phyloP scores from a whole-genome alignment of 129 eudicot genomes.

The Dittrichia graveolens region DNA sequence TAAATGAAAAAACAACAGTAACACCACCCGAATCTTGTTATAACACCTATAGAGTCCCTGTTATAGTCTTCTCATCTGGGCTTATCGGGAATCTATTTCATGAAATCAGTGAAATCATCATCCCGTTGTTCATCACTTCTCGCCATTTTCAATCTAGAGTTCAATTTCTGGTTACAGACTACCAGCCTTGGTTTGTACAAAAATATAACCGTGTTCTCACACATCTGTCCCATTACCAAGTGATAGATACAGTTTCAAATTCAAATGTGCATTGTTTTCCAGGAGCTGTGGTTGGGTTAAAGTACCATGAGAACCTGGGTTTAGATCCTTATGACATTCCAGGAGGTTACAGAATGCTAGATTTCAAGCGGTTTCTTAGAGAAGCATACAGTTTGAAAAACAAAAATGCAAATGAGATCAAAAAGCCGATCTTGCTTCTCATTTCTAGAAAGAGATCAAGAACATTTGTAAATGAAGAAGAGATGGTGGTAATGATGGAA shows the following conservation, averaged over 20 bases:
- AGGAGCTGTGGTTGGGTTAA: constrained; percentile 52
- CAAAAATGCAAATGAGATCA: constrained; percentile 18
- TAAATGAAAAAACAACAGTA: constrained; percentile 19
- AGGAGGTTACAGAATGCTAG: constrained; percentile 35
- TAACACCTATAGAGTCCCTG: constrained; percentile 47
- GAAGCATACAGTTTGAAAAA: constrained; percentile 36
- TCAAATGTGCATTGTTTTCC: constrained; percentile 55
- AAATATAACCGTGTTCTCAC: constrained; percentile 33
- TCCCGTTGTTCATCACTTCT: constrained; percentile 59
- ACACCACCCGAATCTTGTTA: constrained; percentile 32
- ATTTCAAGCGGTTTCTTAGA: constrained; percentile 47
- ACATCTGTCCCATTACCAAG: constrained; percentile 28
- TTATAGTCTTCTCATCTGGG: constrained; percentile 59
- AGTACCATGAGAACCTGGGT: constrained; percentile 41
- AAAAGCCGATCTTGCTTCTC: constrained; percentile 44
- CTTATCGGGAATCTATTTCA: constrained; percentile 53
- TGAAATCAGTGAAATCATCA: constrained; percentile 50
- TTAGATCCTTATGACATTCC: constrained; percentile 42
- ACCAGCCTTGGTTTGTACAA: constrained; percentile 31
- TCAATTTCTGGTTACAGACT: constrained; percentile 43
- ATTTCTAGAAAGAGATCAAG: constrained; percentile 49
- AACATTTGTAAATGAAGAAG: constrained; percentile 42
- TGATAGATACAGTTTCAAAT: constrained; percentile 29
- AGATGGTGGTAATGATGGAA: constrained; percentile 49
- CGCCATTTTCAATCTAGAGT: constrained; percentile 39